Conservation (phyloP, 106 monocot genomes). For the Dendrobium huoshanense region DNA sequence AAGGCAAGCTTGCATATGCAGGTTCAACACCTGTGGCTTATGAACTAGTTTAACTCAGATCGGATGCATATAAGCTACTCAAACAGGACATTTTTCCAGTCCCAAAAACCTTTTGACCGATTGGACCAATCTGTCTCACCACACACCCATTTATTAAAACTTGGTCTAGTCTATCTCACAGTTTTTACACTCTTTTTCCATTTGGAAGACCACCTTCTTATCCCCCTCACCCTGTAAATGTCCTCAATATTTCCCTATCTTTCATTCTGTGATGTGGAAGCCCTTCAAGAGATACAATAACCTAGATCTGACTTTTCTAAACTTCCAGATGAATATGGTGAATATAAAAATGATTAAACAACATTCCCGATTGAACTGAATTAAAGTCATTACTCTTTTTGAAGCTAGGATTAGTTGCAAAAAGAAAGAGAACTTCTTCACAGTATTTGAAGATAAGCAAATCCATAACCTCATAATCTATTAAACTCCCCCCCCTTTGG, state of each 20-base stretch:
- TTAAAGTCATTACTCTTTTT: neutral
- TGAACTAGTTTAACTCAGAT: neutral
- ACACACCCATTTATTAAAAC: neutral
- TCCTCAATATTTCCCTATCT: neutral
- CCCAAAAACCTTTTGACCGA: neutral
- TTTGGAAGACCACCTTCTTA: neutral
- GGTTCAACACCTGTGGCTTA: neutral
- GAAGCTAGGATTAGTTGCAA: neutral
- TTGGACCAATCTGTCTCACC: neutral
- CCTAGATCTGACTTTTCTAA: neutral
- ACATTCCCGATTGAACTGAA: neutral
- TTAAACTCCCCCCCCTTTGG: neutral
- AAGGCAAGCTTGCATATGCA: no score
- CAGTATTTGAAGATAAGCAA: neutral
- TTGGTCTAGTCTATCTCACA: neutral
- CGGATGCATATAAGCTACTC: neutral
- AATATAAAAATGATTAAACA: neutral
- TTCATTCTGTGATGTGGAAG: neutral
- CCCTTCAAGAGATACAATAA: neutral
- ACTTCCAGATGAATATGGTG: neutral
- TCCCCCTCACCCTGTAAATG: neutral
- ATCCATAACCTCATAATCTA: neutral
- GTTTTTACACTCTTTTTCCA: neutral
- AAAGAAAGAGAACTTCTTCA: neutral
- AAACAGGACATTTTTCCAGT: neutral